A percentile compares a stretch with the other conserved stretches of the same genome.
Conservation (phyloP, 208 protist species). For the Trypanosoma conorhini region DNA sequence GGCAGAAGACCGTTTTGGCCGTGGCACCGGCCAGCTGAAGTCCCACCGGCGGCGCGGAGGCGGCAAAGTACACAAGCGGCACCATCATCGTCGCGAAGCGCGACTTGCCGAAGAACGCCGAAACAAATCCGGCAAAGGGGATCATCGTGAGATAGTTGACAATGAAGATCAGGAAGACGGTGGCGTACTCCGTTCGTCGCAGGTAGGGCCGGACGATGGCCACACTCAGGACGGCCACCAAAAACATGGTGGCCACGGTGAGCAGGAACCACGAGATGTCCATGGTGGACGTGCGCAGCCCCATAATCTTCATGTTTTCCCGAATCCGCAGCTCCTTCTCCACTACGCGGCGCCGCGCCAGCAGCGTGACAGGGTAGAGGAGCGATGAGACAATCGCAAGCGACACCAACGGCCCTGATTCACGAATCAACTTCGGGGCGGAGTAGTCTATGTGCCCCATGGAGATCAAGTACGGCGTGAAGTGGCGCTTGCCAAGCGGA, state of each 20-base stretch:
- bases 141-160: constrained; percentile 43
- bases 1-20: constrained; percentile 3
- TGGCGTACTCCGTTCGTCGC: constrained; percentile 16
- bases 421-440: background rate
- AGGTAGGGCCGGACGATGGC: constrained; percentile 23
- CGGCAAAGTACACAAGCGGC: constrained; percentile 50
- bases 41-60: constrained; percentile 40
- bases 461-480: constrained; percentile 8
- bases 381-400: constrained; percentile 29
- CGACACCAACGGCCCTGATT: background rate
- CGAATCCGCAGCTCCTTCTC: constrained; percentile 43
- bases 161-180: constrained; percentile 35
- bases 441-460: constrained; percentile 6
- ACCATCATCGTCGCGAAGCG: constrained; percentile 40
- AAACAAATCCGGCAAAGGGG: constrained; percentile 34
- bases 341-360: constrained; percentile 22
- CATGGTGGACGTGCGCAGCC: constrained; percentile 20
- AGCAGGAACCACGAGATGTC: constrained; percentile 38
- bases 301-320: constrained; percentile 52
- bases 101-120: constrained; percentile 44
- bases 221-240: constrained; percentile 18
- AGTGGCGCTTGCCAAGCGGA: background rate
- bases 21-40: constrained; percentile 16
- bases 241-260: constrained; percentile 11
- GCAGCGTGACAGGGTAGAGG: constrained; percentile 35